Percentiles rank a stretch among this genome's conserved stretches.
These are phyloP conservation scores for Rhamnella rubrinervis DNA, from an alignment of 331 rosid genomes.

Conservation along the genomic window DNA sequence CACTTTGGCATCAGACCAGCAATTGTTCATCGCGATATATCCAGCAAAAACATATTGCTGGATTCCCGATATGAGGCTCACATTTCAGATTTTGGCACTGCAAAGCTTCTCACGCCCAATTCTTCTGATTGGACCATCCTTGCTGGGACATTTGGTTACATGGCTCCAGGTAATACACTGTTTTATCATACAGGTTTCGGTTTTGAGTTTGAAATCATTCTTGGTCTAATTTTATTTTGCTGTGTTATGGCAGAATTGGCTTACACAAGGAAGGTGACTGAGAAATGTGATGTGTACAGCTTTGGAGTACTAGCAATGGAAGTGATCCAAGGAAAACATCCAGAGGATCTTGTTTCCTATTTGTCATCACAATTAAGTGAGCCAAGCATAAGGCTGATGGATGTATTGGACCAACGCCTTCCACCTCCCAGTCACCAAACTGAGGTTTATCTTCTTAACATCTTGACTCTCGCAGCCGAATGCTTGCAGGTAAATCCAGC, in stretches of 20 bases:
- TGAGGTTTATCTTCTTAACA: conserved; percentile 5
- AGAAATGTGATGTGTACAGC: conserved; percentile 13
- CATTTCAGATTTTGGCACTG: conserved; percentile 41
- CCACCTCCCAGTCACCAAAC: conserved; percentile 8
- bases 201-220: not conserved
- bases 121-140: conserved; percentile 38
- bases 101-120: conserved; percentile 33
- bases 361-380: not conserved
- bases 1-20: conserved; percentile 36
- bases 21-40: conserved; percentile 45
- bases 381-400: not conserved
- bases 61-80: conserved; percentile 38
- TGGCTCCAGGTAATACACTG: conserved; percentile 2
- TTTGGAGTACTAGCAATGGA: conserved; percentile 19
- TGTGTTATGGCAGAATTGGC: conserved; percentile 9
- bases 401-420: conserved; percentile 19
- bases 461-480: conserved; percentile 1
- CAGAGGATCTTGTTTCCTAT: conserved; percentile 7
- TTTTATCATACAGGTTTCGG: no score
- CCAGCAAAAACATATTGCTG: conserved; percentile 50
- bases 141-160: conserved; percentile 42
- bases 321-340: conserved; percentile 15
- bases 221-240: not conserved
- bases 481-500: conserved; percentile 15
- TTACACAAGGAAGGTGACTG: conserved; percentile 16